These are phyloP conservation scores for Phytophthora europaea DNA, from an alignment of 352 stramenopile genomes.

Conservation along the genomic window DNA sequence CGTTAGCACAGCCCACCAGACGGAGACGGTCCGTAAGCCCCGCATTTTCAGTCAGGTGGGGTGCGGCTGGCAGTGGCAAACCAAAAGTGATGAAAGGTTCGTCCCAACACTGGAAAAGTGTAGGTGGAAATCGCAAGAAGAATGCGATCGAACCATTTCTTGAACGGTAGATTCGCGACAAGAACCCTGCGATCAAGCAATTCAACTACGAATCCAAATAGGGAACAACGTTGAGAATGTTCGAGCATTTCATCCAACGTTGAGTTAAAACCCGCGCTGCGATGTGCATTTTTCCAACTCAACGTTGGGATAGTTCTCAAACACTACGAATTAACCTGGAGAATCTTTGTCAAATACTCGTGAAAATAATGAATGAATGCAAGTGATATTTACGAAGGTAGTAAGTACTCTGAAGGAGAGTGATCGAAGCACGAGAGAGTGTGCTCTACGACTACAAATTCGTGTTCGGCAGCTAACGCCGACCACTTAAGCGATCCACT, in stretches of 20 bases:
- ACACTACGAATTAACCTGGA: neutral
- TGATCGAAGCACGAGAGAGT: slow-evolving; percentile 19
- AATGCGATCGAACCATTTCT: slow-evolving; percentile 7
- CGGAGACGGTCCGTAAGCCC: neutral
- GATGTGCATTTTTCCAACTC: slow-evolving; percentile 3
- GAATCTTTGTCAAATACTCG: neutral
- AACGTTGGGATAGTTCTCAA: neutral
- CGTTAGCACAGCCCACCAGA: slow-evolving; percentile 11
- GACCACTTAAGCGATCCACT: slow-evolving; percentile 2
- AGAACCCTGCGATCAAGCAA: slow-evolving; percentile 17
- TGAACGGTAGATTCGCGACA: neutral
- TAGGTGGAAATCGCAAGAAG: slow-evolving; percentile 7
- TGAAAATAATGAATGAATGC: neutral
- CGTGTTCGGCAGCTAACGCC: neutral
- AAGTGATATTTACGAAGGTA: slow-evolving; percentile 26
- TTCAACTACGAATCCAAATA: slow-evolving; percentile 5
- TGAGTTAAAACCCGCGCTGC: neutral
- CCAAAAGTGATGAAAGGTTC: neutral
- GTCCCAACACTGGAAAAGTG: neutral
- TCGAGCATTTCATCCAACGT: slow-evolving; percentile 3
- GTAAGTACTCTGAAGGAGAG: slow-evolving; percentile 30
- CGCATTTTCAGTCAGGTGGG: slow-evolving; percentile 11
- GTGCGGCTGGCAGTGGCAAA: neutral
- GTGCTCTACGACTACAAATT: slow-evolving; percentile 19
- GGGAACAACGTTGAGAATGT: slow-evolving; percentile 23